Evolutionary conservation across 2,329 filamentous ascomycete genomes (phyloP), one percentile per base, ranked within the genome.

Genomic region (Nothophaeocryptopus gaeumannii): DNA sequence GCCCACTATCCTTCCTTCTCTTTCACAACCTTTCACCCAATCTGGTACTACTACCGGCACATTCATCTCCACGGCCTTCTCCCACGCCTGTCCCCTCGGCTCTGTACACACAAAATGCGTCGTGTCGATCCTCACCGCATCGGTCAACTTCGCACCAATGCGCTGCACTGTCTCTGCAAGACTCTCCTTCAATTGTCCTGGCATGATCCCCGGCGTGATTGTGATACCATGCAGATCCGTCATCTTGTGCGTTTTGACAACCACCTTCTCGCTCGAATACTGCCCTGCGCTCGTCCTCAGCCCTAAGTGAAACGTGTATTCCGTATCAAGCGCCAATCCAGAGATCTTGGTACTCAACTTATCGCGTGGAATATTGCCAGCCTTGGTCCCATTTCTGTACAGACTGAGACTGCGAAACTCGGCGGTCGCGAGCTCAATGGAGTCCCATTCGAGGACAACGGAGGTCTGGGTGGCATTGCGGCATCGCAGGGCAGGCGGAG

Each of bases 381-480:
- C 92, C 75, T 97, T 99, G 68, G 90, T 90, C 63, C 89, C 90
- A 76, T 99, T 99, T 69, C 93, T 87, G 73, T 93, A 97, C 44
- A 99, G 79, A 50, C 87, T 89, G 45, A 99, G 81, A 42, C 88
- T 92, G 64, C 93, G 85, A 54, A 97, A 80, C 67, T 93, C 89
- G 57, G 93, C 90, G 5, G 92, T 97, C 15, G 91, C 93, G 42
- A 96, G 83, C 63, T 92, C 82, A 66, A 99, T 87, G 31, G 92
- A 89, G 58, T 97, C 93, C 93, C 93, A 99, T 74, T 97, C 93
- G 45, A 99, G 86, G 33, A 99, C 93, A 39, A 97, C 86, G 26
- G 89, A 95, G n/a, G 93, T 99, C 73, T 99, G 93, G 1, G 93
- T 99, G 47, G 92, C 91, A 78, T 97, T 99, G 72, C 90, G 87